Evolutionary conservation across 2,329 filamentous ascomycete genomes (phyloP), one percentile per base, ranked within the genome.

Genomic region (Chaetomiaceae sp.): DNA sequence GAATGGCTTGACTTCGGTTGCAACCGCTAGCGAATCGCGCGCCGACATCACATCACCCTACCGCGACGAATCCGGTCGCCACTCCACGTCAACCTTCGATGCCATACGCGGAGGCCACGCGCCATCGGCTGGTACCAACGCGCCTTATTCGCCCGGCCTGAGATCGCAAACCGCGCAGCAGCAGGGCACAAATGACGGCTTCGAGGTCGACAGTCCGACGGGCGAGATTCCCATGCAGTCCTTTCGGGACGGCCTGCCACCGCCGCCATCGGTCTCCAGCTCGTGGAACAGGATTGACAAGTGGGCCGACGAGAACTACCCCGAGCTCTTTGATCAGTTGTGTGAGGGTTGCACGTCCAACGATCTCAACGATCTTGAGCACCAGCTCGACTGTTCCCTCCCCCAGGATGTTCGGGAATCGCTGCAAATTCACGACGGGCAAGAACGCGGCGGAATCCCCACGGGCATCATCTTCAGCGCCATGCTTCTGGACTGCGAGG

Each of bases 401-500:
- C 93, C 93, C 14, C 82, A 91, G 66, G 93, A 98, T 61, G 82
- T 98, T 43, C 84, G 93, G 57, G 90, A 98, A 60, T 97, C 93
- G 2, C 71, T 96, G 59, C 82, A 86, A 71, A 67, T 88, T 43
- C 93, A 98, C 65, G 93, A 98, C 61, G 93, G 93, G n/a, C 93
- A 98, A 67, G 93, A 98, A 69, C 85, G 93, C 54, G 88, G 89
- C 52, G 93, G 93, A 53, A 76, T 77, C 47, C 93, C 93, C 1
- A 96, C 91, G 0, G 93, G 93, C 53, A 85, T 97, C 56, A 80
- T 98, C 51, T 97, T 98, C 59, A 80, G 90, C 50, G 85, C 81
- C 63, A 98, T 98, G 93, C 71, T 98, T 53, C 79, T 98, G 48
- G 93, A 98, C 66, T 97, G 93, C 62, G 93, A 98, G 66, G 93